Evolutionary conservation across 352 stramenopile species (phyloP).

Genomic region (Peronospora tabacina): DNA sequence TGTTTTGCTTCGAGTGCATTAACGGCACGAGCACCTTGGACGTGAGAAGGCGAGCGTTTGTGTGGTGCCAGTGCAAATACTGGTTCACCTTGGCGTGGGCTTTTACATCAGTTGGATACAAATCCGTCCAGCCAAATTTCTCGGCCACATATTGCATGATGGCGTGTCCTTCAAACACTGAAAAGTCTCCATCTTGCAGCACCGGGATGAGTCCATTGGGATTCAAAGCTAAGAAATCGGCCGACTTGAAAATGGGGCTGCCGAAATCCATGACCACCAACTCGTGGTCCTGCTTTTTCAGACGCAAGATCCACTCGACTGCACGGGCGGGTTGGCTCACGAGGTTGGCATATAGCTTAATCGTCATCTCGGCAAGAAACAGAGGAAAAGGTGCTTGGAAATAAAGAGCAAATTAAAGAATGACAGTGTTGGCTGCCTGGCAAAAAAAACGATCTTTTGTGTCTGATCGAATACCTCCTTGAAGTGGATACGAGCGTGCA

Average conservation of each 20-base stretch:
- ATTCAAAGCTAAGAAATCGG: slow-evolving; percentile 34
- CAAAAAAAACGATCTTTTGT: too few relatives aligned
- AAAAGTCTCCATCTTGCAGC: slow-evolving; percentile 36
- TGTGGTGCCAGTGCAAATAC: slow-evolving; percentile 74
- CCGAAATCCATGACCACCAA: slow-evolving; percentile 29
- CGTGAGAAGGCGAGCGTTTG: slow-evolving; percentile 41
- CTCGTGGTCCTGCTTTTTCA: slow-evolving; percentile 36
- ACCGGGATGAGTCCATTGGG: slow-evolving; percentile 35
- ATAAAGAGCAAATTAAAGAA: too few relatives aligned
- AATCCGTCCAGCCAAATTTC: slow-evolving; percentile 41
- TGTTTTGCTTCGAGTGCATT: slow-evolving; percentile 28
- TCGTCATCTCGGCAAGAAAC: slow-evolving; percentile 12
- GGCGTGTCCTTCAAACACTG: slow-evolving; percentile 39
- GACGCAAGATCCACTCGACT: slow-evolving; percentile 32
- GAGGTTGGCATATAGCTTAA: slow-evolving; percentile 42
- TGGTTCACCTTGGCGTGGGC: slow-evolving; percentile 59
- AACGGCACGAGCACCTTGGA: slow-evolving; percentile 36
- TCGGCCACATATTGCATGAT: slow-evolving; percentile 52
- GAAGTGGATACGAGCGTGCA: too few relatives aligned
- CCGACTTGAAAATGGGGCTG: slow-evolving; percentile 26
- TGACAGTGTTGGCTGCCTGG: too few relatives aligned
- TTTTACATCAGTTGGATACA: slow-evolving; percentile 45
- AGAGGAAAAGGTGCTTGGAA: too few relatives aligned
- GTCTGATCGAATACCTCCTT: too few relatives aligned
- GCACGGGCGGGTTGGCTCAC: slow-evolving; percentile 34